Percentiles rank a stretch among this genome's conserved stretches.
These are phyloP conservation scores for Fusarium lyarnte DNA, from an alignment of 2,329 filamentous ascomycete species.

Conservation along the genomic window DNA sequence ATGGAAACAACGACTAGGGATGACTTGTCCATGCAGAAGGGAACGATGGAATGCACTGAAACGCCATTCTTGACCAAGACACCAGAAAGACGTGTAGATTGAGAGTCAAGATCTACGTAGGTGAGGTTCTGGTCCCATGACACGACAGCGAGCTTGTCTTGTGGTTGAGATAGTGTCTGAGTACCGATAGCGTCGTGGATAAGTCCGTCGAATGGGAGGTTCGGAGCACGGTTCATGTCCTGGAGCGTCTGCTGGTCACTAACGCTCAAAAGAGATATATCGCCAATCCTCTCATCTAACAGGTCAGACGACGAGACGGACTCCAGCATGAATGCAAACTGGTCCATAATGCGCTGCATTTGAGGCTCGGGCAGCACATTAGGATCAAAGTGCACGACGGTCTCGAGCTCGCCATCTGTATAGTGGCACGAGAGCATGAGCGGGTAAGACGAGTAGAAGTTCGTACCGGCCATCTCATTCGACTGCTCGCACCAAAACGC, in stretches of 20 bases:
- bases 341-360: constrained; percentile 32
- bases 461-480: constrained; percentile 38
- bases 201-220: background rate
- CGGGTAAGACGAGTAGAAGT: constrained; percentile 39
- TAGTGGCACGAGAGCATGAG: constrained; percentile 40
- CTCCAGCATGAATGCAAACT: constrained; percentile 23
- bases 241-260: background rate
- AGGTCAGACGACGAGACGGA: background rate
- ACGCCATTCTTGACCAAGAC: background rate
- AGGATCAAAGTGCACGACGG: constrained; percentile 33
- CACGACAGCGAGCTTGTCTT: constrained; percentile 38
- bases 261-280: background rate
- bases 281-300: background rate
- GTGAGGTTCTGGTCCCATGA: constrained; percentile 56
- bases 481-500: constrained; percentile 31
- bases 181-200: constrained; percentile 11
- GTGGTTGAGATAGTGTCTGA: background rate
- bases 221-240: background rate
- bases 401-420: constrained; percentile 21
- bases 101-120: constrained; percentile 49
- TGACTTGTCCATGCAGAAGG: constrained; percentile 29
- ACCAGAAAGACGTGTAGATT: background rate
- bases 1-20: background rate
- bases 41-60: background rate
- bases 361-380: constrained; percentile 8